Conservation (phyloP, 768 basidiomycete species). For the Tulasnella sp. region DNA sequence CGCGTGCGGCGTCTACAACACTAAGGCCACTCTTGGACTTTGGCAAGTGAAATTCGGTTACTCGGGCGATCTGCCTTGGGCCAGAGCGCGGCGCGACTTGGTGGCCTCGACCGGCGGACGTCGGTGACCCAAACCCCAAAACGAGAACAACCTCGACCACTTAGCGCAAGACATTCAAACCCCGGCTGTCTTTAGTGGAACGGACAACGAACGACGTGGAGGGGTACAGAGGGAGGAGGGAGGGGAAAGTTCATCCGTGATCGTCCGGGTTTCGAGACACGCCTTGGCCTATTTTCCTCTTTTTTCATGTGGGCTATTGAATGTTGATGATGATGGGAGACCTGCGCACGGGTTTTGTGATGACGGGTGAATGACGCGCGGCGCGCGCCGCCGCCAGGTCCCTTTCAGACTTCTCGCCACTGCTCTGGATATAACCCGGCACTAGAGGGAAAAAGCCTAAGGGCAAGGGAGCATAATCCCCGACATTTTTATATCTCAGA, state of each 20-base stretch:
- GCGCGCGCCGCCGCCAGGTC: neutral
- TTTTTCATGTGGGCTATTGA: constrained; percentile 13
- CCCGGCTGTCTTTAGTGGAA: neutral
- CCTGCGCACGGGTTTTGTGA: neutral
- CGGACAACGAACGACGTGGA: constrained; percentile 1
- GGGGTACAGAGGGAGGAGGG: neutral
- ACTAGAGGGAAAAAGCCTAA: constrained; percentile 1
- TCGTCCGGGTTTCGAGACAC: neutral
- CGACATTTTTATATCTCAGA: neutral
- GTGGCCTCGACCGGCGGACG: neutral
- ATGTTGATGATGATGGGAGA: neutral
- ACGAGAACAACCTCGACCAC: constrained; percentile 7
- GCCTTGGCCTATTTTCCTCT: neutral
- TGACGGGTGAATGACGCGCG: neutral
- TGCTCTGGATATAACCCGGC: neutral
- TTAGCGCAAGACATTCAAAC: neutral
- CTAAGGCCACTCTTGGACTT: neutral
- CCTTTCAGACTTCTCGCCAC: neutral
- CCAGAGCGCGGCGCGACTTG: neutral
- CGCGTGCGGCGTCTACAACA: neutral
- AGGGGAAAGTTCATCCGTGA: neutral
- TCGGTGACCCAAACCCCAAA: constrained; percentile 3
- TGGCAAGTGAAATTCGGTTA: neutral
- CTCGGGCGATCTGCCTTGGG: neutral
- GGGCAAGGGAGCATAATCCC: neutral